Base-by-base conservation (phyloP, 352 stramenopile genomes). In the Pythium utonaiense region DNA sequence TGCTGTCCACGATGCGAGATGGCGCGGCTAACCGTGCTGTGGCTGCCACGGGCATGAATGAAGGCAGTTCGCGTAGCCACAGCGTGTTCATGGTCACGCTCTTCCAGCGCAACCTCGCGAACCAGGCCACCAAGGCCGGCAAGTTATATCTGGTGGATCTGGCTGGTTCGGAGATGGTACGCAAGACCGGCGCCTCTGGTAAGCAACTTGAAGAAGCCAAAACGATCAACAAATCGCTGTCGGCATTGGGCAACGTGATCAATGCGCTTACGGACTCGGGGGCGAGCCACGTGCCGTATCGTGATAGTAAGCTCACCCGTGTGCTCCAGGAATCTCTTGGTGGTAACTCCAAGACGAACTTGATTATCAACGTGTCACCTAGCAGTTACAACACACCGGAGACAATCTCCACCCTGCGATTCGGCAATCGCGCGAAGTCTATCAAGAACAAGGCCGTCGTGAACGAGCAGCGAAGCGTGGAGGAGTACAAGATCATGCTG, bases 151-250 rank as follows among this genome's bases (percentile, higher is more conserved):
- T 98, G 2, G 95, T 98, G 16, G 95, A 98, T 75, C 73, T 98
- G 53, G 95, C 95, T 3, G 94, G 94, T 6, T 97, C 86, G 8
- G 94, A 98, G 66, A 97, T 97, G 88, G 89, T 98, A 13, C 84
- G 93, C 28, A 98, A 98, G 78, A 98, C 93, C 3, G 77, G 79
- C 0, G 87, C 91, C 19, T 91, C 85, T 8, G 94, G 94, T 6
- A 85, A 93, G 21, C 85, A 95, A 51, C 78, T 98, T 14, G 93
- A 98, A 66, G 95, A 98, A 60, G 94, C 95, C 24, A 98, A 98
- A 74, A 98, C 87, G 34, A 98, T 98, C 65, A 98, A 98, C 77
- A 97, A 97, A 60, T 98, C 89, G 25, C 79, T 98, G 1, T 96
- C 81, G 6, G 90, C 95, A 9, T 70, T 98, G 12, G 95, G 95